Percentiles rank a stretch among this genome's conserved stretches.
Conservation (phyloP, 164 flowering plant genomes). For the Dillenia suffruticosa region DNA sequence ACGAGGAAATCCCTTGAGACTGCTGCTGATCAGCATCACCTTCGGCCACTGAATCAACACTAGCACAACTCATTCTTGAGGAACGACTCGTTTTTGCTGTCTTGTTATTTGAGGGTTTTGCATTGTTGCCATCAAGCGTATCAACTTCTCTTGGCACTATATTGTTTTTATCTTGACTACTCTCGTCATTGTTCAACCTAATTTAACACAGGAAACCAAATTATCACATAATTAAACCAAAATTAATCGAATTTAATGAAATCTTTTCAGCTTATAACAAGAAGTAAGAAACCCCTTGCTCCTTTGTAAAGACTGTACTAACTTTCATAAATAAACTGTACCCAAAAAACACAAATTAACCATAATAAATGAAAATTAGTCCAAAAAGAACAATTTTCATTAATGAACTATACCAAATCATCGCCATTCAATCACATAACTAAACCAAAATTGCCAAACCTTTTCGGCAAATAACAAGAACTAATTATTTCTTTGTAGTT, state of each 20-base stretch:
- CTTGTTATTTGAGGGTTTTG: slow-evolving; percentile 37
- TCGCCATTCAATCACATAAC: too few species aligned
- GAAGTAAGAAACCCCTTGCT: background rate
- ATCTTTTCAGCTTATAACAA: background rate
- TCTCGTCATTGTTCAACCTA: slow-evolving; percentile 43
- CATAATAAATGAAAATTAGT: too few species aligned
- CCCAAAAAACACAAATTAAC: too few species aligned
- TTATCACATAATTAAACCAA: background rate
- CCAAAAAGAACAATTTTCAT: too few species aligned
- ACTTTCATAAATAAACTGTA: too few species aligned
- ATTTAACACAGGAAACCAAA: background rate
- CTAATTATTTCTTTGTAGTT: too few species aligned
- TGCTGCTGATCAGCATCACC: slow-evolving; percentile 62
- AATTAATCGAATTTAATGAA: background rate
- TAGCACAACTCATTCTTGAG: slow-evolving; percentile 40
- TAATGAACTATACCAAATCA: too few species aligned
- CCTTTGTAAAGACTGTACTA: too few species aligned
- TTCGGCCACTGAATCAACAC: slow-evolving; percentile 60
- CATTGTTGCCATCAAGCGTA: slow-evolving; percentile 36
- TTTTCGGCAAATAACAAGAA: too few species aligned
- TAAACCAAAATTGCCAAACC: too few species aligned
- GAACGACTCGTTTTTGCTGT: slow-evolving; percentile 28
- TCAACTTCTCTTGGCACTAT: slow-evolving; percentile 41
- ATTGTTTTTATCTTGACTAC: slow-evolving; percentile 31
- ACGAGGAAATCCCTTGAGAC: slow-evolving; percentile 50